Conservation (phyloP, 768 basidiomycete genomes). For the Serendipita sp. region DNA sequence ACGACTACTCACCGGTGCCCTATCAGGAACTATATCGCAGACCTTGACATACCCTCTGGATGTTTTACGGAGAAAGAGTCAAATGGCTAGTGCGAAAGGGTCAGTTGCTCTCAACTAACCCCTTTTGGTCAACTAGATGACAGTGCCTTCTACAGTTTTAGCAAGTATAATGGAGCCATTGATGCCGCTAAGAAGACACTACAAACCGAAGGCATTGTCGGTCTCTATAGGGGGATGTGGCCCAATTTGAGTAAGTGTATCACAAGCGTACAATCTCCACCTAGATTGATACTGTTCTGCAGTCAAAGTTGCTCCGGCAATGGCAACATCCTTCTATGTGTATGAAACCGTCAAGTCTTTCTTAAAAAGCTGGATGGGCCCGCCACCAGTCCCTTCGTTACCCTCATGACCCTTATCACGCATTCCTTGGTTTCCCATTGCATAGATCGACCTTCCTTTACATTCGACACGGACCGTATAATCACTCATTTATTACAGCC, state of each 20-base stretch:
- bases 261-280: conserved; percentile 4
- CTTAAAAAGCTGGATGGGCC: background rate
- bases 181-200: conserved; percentile 61
- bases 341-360: background rate
- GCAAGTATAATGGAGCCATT: conserved; percentile 61
- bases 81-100: conserved; percentile 36
- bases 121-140: background rate
- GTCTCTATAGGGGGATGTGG: conserved; percentile 78
- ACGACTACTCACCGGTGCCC: conserved; percentile 72
- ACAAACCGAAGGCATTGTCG: conserved; percentile 54
- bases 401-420: too few relatives aligned
- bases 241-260: conserved; percentile 61
- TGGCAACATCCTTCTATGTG: conserved; percentile 43
- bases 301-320: conserved; percentile 88
- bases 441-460: too few relatives aligned
- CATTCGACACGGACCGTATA: too few relatives aligned
- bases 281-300: conserved; percentile 9
- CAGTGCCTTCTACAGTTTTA: conserved; percentile 30
- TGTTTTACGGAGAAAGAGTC: conserved; percentile 89
- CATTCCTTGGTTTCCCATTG: too few relatives aligned
- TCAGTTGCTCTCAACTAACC: background rate
- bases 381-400: too few relatives aligned
- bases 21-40: conserved; percentile 86
- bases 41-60: conserved; percentile 94
- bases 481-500: too few relatives aligned